phyloP scores from a whole-genome alignment of 2,329 filamentous ascomycete genomes.

The Cercospora sp. region DNA sequence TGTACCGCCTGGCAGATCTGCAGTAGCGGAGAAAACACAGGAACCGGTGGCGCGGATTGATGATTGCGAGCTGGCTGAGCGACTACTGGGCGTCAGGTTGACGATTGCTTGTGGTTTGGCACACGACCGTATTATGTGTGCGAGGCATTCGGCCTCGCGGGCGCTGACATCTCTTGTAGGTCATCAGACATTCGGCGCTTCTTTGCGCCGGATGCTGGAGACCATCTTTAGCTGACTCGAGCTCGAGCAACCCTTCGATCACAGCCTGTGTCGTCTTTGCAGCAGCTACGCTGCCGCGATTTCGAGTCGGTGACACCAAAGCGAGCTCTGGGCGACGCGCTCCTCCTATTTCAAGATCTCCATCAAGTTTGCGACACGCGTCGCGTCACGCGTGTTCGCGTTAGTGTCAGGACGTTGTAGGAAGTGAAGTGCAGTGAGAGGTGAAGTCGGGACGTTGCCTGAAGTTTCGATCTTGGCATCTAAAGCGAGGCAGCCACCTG shows the following conservation, averaged over 20 bases:
- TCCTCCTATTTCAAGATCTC: not conserved
- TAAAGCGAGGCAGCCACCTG: too few relatives aligned
- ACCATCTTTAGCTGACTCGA: not conserved
- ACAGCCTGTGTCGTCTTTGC: not conserved
- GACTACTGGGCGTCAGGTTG: not conserved
- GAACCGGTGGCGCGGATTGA: not conserved
- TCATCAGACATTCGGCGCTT: not conserved
- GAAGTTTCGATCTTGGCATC: too few relatives aligned
- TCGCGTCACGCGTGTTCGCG: not conserved
- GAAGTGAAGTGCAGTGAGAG: not conserved
- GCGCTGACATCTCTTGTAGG: not conserved
- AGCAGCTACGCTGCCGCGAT: not conserved
- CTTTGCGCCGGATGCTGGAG: not conserved
- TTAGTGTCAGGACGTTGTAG: not conserved
- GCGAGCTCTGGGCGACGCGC: not conserved
- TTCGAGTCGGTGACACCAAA: not conserved
- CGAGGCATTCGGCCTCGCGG: constrained; percentile 8
- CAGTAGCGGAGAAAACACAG: not conserved
- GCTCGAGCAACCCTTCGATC: too few relatives aligned
- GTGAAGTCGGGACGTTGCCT: not conserved
- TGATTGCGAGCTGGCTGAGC: not conserved
- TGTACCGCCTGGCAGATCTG: not conserved
- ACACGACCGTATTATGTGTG: not conserved
- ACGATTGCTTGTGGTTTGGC: not conserved
- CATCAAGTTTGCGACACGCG: not conserved